phyloP scores from a whole-genome alignment of 345 rosid genomes.

The Cardamine resedifolia region DNA sequence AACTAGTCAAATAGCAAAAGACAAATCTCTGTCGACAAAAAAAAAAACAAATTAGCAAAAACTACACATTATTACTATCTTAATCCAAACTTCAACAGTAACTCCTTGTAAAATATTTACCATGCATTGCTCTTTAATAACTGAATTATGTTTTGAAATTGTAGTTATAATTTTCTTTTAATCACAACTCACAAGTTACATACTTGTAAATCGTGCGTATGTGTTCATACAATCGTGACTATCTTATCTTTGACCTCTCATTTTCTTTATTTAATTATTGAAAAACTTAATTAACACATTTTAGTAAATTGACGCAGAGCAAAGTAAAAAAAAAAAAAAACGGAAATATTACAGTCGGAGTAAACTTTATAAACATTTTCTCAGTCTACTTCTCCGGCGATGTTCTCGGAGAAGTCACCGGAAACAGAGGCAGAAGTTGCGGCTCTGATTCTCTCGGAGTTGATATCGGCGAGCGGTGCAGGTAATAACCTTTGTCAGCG shows the following conservation, averaged over 20 bases:
- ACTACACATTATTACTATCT: not conserved
- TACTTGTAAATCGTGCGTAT: not conserved
- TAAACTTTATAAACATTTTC: conserved; percentile 19
- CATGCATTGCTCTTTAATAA: conserved; percentile 1
- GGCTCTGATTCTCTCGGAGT: conserved; percentile 94
- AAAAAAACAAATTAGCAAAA: not conserved
- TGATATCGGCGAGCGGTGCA: conserved; percentile 88
- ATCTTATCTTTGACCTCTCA: not conserved
- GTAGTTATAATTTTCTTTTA: not conserved
- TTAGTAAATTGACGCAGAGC: conserved; percentile 2
- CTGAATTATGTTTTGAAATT: not conserved
- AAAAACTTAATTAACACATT: not conserved
- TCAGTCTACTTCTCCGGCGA: conserved; percentile 36
- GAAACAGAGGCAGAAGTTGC: conserved; percentile 83
- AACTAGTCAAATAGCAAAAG: conserved; percentile 24
- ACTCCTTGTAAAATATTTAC: not conserved
- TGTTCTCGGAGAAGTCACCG: conserved; percentile 77
- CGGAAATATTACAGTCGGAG: conserved; percentile 21
- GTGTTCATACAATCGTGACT: not conserved
- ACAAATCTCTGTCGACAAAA: conserved; percentile 18
- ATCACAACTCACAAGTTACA: not conserved
- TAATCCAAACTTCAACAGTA: conserved; percentile 17
- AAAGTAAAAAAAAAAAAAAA: not conserved
- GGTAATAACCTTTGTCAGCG: conserved; percentile 81
- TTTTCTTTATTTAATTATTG: not conserved